Evolutionary conservation across 805 yeast genomes (phyloP), one percentile per base, ranked within the genome.

Genomic region (Saccharomyces kudriavzevii): DNA sequence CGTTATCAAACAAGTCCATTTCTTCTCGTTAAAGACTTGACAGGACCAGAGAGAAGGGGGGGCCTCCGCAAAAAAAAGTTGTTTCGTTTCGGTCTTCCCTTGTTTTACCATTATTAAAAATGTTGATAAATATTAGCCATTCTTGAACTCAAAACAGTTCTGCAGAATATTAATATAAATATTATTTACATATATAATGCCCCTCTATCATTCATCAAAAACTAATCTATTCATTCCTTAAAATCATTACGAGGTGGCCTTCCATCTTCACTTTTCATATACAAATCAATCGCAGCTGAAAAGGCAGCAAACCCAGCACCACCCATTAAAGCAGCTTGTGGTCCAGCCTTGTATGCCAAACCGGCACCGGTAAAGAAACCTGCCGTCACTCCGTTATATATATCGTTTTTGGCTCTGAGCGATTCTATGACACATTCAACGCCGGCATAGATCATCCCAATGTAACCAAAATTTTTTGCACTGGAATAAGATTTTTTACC

Each of bases 301-400:
- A 94, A 94, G 6, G 94, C 96, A 2, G 98, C 97, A 74, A 94
- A 94, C 8, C 97, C 99, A 27, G 95, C 97, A 76, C 98, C 94
- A 1, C 99, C 99, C 54, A 91, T 68, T 26, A 83, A 62, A 0
- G 96, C 94, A 28, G 96, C 95, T 62, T 85, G 90, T 0, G 99
- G 99, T 0, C 99, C 99, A 49, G 94, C 82, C 66, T 87, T 89
- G 60, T 87, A 79, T 1, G 97, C 96, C 51, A 94, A 77, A 0
- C 96, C 97, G 31, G 96, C 99, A 47, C 99, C 99, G 0, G 99
- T 94, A 40, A 92, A 75, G 72, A 97, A 94, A 1, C 99, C 99
- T 3, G 98, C 98, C 47, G 82, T 78, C 2, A 89, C 82, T 47
- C 97, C 97, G 67, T 94, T 94, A 72, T 85, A 89, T 10, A 92